Percentiles rank a stretch among this genome's conserved stretches.
Evolutionary conservation across 176 grass and related monocot genomes (phyloP).

Genomic region (Eragrostis nindensis): DNA sequence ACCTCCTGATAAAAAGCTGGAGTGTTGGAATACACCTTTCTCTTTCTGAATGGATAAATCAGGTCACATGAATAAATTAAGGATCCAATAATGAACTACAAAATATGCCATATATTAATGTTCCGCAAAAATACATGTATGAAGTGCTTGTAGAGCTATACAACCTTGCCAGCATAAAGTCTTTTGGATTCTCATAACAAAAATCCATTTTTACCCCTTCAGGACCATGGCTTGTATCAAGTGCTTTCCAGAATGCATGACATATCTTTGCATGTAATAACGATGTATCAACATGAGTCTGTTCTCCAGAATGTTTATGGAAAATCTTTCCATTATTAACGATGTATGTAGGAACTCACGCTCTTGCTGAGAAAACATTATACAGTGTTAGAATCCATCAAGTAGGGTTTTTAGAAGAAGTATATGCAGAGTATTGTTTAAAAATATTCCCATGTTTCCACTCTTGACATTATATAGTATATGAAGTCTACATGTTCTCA

Average conservation of each 20-base stretch:
- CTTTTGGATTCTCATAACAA: slow-evolving; percentile 76
- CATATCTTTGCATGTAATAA: no score
- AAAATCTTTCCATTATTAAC: slow-evolving; percentile 53
- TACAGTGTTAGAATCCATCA: background rate
- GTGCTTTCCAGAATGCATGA: no score
- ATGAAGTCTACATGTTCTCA: no score
- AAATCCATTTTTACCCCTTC: slow-evolving; percentile 92
- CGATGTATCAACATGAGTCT: no score
- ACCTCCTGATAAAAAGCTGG: slow-evolving; percentile 93
- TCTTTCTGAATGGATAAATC: slow-evolving; percentile 61
- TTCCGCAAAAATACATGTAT: no score
- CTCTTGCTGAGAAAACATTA: slow-evolving; percentile 66
- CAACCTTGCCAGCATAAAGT: slow-evolving; percentile 85
- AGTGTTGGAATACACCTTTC: slow-evolving; percentile 93
- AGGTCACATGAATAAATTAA: slow-evolving; percentile 11
- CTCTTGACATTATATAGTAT: no score
- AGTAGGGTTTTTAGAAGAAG: no score
- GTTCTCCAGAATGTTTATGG: slow-evolving; percentile 62
- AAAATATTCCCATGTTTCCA: no score
- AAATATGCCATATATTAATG: background rate
- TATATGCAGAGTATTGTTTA: no score
- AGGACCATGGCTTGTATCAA: slow-evolving; percentile 57
- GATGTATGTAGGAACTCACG: slow-evolving; percentile 66
- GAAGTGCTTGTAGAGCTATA: background rate
- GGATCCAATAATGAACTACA: background rate